phyloP scores from a whole-genome alignment of 148 eudicot species.

The Chenopodium quinoa region DNA sequence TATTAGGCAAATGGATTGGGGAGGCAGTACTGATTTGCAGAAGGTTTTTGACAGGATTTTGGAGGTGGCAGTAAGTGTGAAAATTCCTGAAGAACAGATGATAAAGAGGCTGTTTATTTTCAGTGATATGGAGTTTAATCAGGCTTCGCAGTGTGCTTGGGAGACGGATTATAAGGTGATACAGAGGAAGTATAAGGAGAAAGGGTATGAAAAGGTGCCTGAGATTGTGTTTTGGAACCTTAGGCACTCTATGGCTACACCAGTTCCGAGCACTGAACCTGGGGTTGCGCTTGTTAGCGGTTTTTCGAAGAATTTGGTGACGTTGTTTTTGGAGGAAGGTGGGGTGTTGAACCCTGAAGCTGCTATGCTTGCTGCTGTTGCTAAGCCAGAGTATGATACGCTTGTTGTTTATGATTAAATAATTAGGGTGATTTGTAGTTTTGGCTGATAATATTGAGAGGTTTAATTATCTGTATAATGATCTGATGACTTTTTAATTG shows the following conservation, averaged over 20 bases:
- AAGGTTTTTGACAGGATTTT: conserved; percentile 34
- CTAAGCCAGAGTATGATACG: conserved; percentile 25
- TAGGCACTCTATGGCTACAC: conserved; percentile 41
- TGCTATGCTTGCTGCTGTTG: conserved; percentile 29
- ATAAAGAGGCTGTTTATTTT: background rate
- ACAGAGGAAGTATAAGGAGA: conserved; percentile 20
- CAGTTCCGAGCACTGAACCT: conserved; percentile 33
- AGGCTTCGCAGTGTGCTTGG: background rate
- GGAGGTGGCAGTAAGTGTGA: conserved; percentile 13
- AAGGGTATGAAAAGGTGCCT: conserved; percentile 21
- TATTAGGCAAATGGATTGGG: conserved; percentile 24
- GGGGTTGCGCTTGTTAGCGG: conserved; percentile 53
- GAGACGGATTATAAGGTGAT: conserved; percentile 30
- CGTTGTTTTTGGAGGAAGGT: conserved; percentile 39
- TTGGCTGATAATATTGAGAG: no score
- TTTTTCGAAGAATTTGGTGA: conserved; percentile 49
- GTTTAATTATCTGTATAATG: no score
- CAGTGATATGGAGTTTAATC: background rate
- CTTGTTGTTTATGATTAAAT: conserved; percentile 18
- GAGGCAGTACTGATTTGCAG: conserved; percentile 23
- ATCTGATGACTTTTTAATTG: no score
- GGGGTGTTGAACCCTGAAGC: conserved; percentile 31
- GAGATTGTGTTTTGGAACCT: conserved; percentile 50
- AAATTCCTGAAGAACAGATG: background rate
- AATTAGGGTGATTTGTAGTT: background rate